Evolutionary conservation across 164 flowering plant genomes (phyloP).

Genomic region (Stephania cephalantha): DNA sequence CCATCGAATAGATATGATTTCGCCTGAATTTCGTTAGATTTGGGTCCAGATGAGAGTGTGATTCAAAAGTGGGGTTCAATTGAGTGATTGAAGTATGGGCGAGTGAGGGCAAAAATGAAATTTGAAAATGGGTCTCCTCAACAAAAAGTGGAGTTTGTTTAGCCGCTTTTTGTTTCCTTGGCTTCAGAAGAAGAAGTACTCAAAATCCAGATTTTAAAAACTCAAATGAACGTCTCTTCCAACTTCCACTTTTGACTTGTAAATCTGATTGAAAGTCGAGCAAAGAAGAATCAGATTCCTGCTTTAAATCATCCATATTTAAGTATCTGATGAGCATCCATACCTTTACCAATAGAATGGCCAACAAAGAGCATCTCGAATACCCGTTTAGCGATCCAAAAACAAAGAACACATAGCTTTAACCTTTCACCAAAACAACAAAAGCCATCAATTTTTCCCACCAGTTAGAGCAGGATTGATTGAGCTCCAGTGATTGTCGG

Average conservation of each 20-base stretch:
- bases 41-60: too few relatives aligned
- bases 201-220: too few relatives aligned
- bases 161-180: too few relatives aligned
- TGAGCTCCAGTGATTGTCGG: neutral
- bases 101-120: too few relatives aligned
- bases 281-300: conserved; percentile 3
- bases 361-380: conserved; percentile 20
- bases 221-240: neutral
- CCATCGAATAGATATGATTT: too few relatives aligned
- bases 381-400: neutral
- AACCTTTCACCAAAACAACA: conserved; percentile 6
- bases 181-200: too few relatives aligned
- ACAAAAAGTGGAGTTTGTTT: too few relatives aligned
- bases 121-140: too few relatives aligned
- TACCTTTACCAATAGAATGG: conserved; percentile 13
- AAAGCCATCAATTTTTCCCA: neutral
- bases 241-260: neutral
- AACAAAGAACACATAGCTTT: conserved; percentile 1
- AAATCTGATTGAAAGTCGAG: neutral
- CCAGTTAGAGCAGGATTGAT: neutral
- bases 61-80: too few relatives aligned
- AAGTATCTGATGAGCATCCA: neutral
- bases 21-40: too few relatives aligned
- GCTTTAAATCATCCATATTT: neutral
- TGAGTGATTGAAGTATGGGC: too few relatives aligned